These are phyloP conservation scores for Tephrocybe rancida DNA, from an alignment of 768 basidiomycete genomes.

Conservation along the genomic window DNA sequence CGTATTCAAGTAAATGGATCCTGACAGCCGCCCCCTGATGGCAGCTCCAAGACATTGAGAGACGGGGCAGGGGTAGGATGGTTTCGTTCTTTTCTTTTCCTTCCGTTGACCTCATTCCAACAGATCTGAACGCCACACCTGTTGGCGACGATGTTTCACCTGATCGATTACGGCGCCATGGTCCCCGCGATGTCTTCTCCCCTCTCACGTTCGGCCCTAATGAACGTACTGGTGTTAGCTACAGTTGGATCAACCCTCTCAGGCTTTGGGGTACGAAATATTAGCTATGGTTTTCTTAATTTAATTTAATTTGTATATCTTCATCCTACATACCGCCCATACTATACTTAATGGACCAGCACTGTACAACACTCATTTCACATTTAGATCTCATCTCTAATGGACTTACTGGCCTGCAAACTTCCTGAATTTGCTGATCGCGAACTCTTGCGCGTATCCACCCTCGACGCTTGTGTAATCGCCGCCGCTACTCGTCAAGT, in stretches of 20 bases:
- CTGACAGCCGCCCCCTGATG: not conserved
- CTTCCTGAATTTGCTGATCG: too few relatives aligned
- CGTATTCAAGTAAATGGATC: not conserved
- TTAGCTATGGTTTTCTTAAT: too few relatives aligned
- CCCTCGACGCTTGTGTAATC: too few relatives aligned
- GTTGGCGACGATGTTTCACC: conserved; percentile 13
- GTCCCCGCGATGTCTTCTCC: conserved; percentile 19
- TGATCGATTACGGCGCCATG: conserved; percentile 1
- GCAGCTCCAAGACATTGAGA: conserved; percentile 16
- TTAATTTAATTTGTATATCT: too few relatives aligned
- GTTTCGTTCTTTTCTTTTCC: not conserved
- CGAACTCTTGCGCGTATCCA: too few relatives aligned
- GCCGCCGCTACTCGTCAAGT: too few relatives aligned
- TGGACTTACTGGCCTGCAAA: too few relatives aligned
- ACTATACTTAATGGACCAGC: too few relatives aligned
- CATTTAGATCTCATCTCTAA: too few relatives aligned
- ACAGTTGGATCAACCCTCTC: conserved; percentile 31
- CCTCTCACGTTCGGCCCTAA: conserved; percentile 17
- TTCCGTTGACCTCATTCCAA: not conserved
- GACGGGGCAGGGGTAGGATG: conserved; percentile 11
- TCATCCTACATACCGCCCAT: too few relatives aligned
- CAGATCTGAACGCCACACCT: conserved; percentile 11
- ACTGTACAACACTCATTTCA: too few relatives aligned
- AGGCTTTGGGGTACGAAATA: conserved; percentile 26
- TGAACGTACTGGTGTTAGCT: conserved; percentile 7